phyloP scores from a whole-genome alignment of 75 land plant genomes.

The Pseudotsuga menziesii region DNA sequence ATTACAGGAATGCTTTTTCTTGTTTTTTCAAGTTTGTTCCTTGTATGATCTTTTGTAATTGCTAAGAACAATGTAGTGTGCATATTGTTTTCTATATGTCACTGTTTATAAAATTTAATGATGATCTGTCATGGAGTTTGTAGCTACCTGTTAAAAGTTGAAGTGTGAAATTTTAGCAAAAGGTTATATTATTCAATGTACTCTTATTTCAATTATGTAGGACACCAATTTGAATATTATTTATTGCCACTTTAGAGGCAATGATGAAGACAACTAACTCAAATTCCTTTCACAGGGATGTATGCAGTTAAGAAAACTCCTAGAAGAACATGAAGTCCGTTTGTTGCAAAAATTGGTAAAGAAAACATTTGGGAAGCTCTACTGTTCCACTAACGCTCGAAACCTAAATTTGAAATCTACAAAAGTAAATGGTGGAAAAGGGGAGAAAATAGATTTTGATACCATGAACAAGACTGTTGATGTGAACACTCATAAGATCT shows the following conservation, averaged over 20 bases:
- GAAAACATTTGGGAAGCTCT: background rate
- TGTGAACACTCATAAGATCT: background rate
- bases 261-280: background rate
- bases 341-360: background rate
- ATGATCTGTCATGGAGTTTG: too few relatives aligned
- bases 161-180: background rate
- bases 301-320: background rate
- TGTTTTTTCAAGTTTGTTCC: too few relatives aligned
- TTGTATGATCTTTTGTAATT: too few relatives aligned
- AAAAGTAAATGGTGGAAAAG: background rate
- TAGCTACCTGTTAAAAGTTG: background rate
- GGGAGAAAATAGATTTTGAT: constrained; percentile 8
- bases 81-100: too few relatives aligned
- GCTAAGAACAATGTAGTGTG: too few relatives aligned
- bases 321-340: constrained; percentile 1
- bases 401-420: background rate
- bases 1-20: too few relatives aligned
- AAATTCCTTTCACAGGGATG: background rate
- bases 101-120: too few relatives aligned
- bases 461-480: background rate
- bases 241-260: background rate
- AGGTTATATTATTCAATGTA: background rate
- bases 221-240: background rate
- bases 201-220: background rate
- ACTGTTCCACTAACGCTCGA: background rate